Conservation (phyloP, 2,329 filamentous ascomycete genomes). For the Fusarium tanahbumbuense region DNA sequence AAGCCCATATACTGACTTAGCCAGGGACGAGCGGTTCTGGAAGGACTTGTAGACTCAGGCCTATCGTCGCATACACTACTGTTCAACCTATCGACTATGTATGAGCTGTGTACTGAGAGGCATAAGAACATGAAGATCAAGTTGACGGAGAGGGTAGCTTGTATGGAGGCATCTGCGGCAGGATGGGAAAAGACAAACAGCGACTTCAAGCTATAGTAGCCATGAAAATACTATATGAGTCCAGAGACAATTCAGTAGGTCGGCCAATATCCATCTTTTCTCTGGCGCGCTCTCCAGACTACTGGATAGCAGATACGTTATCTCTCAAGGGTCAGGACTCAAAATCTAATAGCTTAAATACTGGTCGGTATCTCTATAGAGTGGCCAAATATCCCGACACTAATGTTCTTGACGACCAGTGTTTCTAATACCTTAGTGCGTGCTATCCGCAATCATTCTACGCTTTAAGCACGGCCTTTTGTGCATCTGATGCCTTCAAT, state of each 20-base stretch:
- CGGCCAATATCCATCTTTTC: background rate
- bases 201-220: constrained; percentile 77
- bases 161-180: constrained; percentile 63
- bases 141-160: constrained; percentile 77
- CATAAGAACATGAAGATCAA: constrained; percentile 75
- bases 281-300: background rate
- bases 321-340: background rate
- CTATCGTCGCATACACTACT: constrained; percentile 81
- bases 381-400: background rate
- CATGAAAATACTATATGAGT: background rate
- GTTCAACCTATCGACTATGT: constrained; percentile 91
- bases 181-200: constrained; percentile 78
- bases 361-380: background rate
- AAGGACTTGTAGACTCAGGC: constrained; percentile 71
- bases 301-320: background rate
- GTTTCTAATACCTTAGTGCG: background rate
- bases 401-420: background rate
- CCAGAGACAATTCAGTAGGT: too few species aligned
- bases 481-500: background rate
- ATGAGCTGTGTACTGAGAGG: constrained; percentile 88
- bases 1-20: constrained; percentile 7
- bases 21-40: constrained; percentile 74
- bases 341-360: rapidly evolving
- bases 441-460: background rate
- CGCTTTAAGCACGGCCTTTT: too few species aligned